Conservation (phyloP, 768 basidiomycete genomes). For the Mycena latifolia region DNA sequence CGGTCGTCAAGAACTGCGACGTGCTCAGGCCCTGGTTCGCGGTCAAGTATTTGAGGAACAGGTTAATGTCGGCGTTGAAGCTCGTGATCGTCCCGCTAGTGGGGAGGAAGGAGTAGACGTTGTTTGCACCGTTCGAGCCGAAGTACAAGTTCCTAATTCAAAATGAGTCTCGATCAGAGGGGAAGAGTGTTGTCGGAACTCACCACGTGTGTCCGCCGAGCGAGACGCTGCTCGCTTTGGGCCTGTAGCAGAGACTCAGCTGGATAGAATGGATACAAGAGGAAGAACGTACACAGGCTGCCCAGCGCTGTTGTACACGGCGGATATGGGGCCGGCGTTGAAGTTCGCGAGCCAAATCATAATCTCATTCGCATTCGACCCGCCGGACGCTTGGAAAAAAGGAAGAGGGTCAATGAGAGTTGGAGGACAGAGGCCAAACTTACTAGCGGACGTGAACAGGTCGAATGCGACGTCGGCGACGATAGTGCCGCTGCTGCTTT, state of each 20-base stretch:
- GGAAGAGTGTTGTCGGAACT: not conserved
- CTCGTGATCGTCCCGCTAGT: conserved; percentile 51
- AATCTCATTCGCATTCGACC: conserved; percentile 61
- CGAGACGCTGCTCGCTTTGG: conserved; percentile 57
- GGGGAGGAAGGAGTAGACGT: conserved; percentile 64
- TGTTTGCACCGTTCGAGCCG: conserved; percentile 67
- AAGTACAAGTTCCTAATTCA: conserved; percentile 64
- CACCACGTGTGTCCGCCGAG: conserved; percentile 64
- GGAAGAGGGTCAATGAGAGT: too few species aligned
- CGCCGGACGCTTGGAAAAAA: too few species aligned
- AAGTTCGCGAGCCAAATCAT: conserved; percentile 78
- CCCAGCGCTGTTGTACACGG: conserved; percentile 58
- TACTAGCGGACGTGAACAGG: conserved; percentile 68
- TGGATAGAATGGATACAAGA: not conserved
- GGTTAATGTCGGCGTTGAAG: conserved; percentile 67
- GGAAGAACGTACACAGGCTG: conserved; percentile 45
- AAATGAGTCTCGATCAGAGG: not conserved
- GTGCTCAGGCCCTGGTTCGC: conserved; percentile 55
- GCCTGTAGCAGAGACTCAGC: conserved; percentile 28
- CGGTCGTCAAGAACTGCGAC: conserved; percentile 69
- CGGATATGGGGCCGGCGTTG: conserved; percentile 71
- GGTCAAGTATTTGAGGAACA: conserved; percentile 70
- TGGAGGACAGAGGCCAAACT: too few species aligned
- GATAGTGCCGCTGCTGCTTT: conserved; percentile 53
- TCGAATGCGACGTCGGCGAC: conserved; percentile 73